phyloP scores from a whole-genome alignment of 1,139 yeast genomes.

The Sugiyamaella japonica region DNA sequence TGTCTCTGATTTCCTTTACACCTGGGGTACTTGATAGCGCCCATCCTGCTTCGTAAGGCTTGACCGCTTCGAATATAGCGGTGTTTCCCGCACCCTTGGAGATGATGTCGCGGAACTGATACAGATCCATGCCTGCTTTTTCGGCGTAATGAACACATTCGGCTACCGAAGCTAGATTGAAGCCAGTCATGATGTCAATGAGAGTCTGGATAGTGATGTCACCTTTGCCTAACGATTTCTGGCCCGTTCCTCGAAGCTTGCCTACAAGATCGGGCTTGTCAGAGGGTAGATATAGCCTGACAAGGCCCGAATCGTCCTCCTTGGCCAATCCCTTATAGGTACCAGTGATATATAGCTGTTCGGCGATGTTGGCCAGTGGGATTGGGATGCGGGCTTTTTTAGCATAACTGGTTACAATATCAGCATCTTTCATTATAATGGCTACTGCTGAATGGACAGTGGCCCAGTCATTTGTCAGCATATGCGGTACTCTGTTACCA shows the following conservation, averaged over 20 bases:
- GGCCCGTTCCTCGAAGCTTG: slow-evolving; percentile 12
- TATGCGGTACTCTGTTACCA: slow-evolving; percentile 22
- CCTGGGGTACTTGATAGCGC: not conserved
- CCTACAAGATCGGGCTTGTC: slow-evolving; percentile 16
- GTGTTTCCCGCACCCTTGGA: slow-evolving; percentile 21
- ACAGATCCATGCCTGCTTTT: slow-evolving; percentile 18
- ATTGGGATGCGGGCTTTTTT: slow-evolving; percentile 17
- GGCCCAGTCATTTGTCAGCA: slow-evolving; percentile 20
- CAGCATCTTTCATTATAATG: slow-evolving; percentile 21
- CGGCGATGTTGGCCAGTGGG: slow-evolving; percentile 19
- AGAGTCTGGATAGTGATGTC: slow-evolving; percentile 17
- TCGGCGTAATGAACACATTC: slow-evolving; percentile 18
- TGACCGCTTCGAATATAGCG: slow-evolving; percentile 17
- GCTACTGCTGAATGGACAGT: slow-evolving; percentile 21
- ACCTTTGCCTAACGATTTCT: slow-evolving; percentile 4
- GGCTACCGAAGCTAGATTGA: slow-evolving; percentile 17
- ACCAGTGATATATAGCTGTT: slow-evolving; percentile 19
- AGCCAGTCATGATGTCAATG: slow-evolving; percentile 19
- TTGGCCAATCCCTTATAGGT: slow-evolving; percentile 13
- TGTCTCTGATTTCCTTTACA: slow-evolving; percentile 5
- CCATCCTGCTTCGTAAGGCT: slow-evolving; percentile 16
- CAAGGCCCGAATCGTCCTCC: slow-evolving; percentile 21
- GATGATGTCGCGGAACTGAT: slow-evolving; percentile 18
- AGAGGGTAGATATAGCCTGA: slow-evolving; percentile 15
- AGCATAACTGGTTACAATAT: slow-evolving; percentile 20